Conservation (phyloP, 176 grass and related monocot species). For the Hordeum vulgare region MorexV3_pseudomolecules_assembly NC_058524.1:560256532-560257031, state of each 20-base stretch:
- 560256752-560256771: conserved; percentile 48
- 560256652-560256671: neutral
- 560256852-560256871: conserved; percentile 91
- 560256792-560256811: conserved; percentile 62
- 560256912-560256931: conserved; percentile 36
- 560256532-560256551: too few species aligned
- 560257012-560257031: too few species aligned
- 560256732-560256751: neutral
- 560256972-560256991: conserved; percentile 25
- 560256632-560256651: too few species aligned
- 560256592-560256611: too few species aligned
- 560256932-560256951: conserved; percentile 59
- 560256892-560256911: conserved; percentile 75
- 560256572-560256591: too few species aligned
- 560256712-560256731: conserved; percentile 1
- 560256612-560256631: too few species aligned
- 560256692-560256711: conserved; percentile 59
- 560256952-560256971: conserved; percentile 73
- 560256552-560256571: too few species aligned
- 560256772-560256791: conserved; percentile 62
- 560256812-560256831: conserved; percentile 30
- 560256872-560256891: conserved; percentile 68
- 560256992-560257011: neutral
- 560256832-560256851: conserved; percentile 62
- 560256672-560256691: neutral